Evolutionary conservation across 768 basidiomycete genomes (phyloP).

Genomic region (Lactarius trivialis): DNA sequence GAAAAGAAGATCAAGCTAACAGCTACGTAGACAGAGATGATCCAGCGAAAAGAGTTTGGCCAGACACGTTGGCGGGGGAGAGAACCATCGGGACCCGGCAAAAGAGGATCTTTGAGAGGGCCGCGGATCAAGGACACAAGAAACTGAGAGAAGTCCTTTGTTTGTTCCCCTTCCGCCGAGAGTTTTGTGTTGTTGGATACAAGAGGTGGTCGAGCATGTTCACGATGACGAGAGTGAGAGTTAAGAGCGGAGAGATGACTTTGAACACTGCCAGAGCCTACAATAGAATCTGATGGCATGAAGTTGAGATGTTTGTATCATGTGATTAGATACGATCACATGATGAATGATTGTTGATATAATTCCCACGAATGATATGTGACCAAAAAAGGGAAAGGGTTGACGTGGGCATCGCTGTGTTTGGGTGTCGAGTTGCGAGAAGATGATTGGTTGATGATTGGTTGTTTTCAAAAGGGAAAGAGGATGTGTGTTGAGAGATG

Average conservation of each 20-base stretch:
- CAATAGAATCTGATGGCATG: background rate
- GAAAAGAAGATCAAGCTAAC: slow-evolving; percentile 20
- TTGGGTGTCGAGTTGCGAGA: background rate
- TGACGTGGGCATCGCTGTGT: background rate
- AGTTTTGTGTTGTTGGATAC: background rate
- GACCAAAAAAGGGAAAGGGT: background rate
- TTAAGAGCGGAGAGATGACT: slow-evolving; percentile 14
- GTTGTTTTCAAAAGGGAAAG: no score
- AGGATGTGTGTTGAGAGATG: background rate
- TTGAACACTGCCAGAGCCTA: slow-evolving; percentile 12
- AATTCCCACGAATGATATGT: slow-evolving; percentile 16
- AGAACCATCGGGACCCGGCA: background rate
- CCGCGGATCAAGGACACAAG: background rate
- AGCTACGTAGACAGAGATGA: slow-evolving; percentile 17
- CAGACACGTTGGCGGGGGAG: slow-evolving; percentile 5
- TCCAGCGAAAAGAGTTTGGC: slow-evolving; percentile 8
- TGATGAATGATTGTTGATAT: slow-evolving; percentile 16
- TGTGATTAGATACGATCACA: slow-evolving; percentile 20
- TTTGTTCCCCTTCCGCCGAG: background rate
- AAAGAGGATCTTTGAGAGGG: background rate
- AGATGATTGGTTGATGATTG: no score
- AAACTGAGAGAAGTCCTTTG: background rate
- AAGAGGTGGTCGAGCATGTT: background rate
- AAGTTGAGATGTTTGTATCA: background rate
- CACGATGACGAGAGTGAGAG: slow-evolving; percentile 10